Evolutionary conservation across 2,329 filamentous ascomycete species (phyloP), one percentile per base, ranked within the genome.

Genomic region (Coleophoma crateriformis): DNA sequence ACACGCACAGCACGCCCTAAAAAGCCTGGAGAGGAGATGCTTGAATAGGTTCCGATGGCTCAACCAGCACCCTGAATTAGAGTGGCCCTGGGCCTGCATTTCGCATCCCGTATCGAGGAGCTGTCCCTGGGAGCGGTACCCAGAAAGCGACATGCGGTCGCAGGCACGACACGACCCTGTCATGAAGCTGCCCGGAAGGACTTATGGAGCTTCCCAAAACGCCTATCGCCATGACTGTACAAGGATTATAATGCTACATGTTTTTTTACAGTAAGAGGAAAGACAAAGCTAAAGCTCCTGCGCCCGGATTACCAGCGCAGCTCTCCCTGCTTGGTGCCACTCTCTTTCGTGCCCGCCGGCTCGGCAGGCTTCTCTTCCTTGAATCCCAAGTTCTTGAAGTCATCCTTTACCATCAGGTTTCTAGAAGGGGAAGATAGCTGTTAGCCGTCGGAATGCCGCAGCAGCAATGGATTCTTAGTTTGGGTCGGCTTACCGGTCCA

Each of bases 331-430:
- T 56, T 56, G 32, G 57, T 54, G 49, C 41, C 45, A 52, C 54
- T 33, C 51, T 50, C 44, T n/a, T 34, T 48, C 35, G 50, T 51
- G 12, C 22, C 53, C 34, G 47, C 48, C 20, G 49, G 47, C 42
- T n/a, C 33, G 19, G 33, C 39, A 49, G 49, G 45, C 63, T 67
- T 58, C n/a, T 64, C 56, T 1, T 67, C 63, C 13, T 67, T 64
- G 60, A 95, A 94, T 0, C 94, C 94, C 38, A 99, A 74, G 64
- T 99, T 99, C 68, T 88, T 90, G 69, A 97, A 94, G 52, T 95
- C 88, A 64, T 99, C 94, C 59, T 81, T 89, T 7, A 91, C 91
- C 94, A 99, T 99, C 33, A 99, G 74, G 64, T 97, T 96, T 59
- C 90, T 90, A 60, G 32, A 34, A 10, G 40, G 4, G 17, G 17